Evolutionary conservation across 768 basidiomycete species (phyloP), one percentile per base, ranked within the genome.

Genomic region (Kwoniella shandongensis): DNA sequence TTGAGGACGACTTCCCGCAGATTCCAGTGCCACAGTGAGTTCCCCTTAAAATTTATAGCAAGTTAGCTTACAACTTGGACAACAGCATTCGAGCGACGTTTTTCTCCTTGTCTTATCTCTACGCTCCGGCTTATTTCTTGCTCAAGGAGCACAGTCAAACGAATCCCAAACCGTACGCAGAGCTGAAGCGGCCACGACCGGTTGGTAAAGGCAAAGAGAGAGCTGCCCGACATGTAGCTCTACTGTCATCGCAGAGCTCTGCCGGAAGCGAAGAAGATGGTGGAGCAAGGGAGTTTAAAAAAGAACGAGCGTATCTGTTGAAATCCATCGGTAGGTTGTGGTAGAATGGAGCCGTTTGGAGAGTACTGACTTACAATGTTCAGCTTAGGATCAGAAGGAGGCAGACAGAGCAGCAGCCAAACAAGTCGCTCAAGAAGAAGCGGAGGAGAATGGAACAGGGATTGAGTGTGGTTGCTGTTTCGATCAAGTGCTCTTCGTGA

Each of bases 401-500:
- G 22, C 18, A 32, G 59, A 57, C 29, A 46, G 20, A 18, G 39
- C 55, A 18, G 70, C 77, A 32, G 60, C 75, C 36, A 73, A 76
- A 45, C 74, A 79, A 53, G 73, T 81, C n/a, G 81, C 80, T 39
- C 77, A 79, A 23, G 78, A 80, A 18, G 83, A 81, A 29, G 79
- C 75, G 7, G 81, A 80, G 7, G 72, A 66, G 7, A 64, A 54
- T 13, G 79, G 76, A 1, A 82, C 80, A 47, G 87, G 86, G 2
- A 84, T 92, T 32, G 89, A 92, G 66, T 93, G 91, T 66, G 88
- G 87, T 12, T 93, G 91, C 67, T 96, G 91, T 76, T 94, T 91
- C 69, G 78, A 82, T 3, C 80, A 77, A 11, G 88, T 85, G 59
- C 74, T 85, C 3, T 86, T 88, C 76, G 88, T 89, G 73, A 54